Base-by-base conservation (phyloP, 305 asterid species). In the Fraxinus latifolia region DNA sequence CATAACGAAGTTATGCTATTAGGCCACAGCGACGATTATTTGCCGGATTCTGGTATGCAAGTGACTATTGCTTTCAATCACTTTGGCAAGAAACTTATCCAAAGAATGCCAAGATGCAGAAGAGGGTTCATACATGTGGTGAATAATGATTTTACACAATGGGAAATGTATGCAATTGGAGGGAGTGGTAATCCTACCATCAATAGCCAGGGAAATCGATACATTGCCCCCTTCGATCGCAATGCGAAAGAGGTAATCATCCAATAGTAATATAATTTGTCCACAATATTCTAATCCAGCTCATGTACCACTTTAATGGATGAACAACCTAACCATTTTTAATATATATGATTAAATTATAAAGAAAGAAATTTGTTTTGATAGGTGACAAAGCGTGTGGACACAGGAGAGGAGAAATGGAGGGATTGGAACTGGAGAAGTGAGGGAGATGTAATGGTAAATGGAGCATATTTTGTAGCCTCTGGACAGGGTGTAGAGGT, bases 171-270 rank as follows among this genome's bases (percentile, higher is more conserved):
- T 80, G 99, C 99, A 0, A 95, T 95, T 8, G 98, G 99, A 7
- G 99, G 99, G 15, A 94, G 98, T 68, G 99, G 97, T n/a, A 91
- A 85, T 19, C 99, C 99, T n/a, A 95, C 99, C n/a, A 95, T 95
- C 71, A 95, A 95, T 32, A 95, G 99, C 79, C 98, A 95, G 85
- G 99, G 98, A 17, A 95, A 95, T 84, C 93, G 98, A 0, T 95
- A 92, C 50, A 93, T 92, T 2, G 99, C 99, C 0, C 98, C 99
- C 0, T 80, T 80, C 23, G 93, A 95, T 76, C 92, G 90, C 33
- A 92, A 92, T 74, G 99, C 99, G 27, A 95, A 94, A 84, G 94
- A 95, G 98, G 98, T 93, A 87, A 34, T 12, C 5, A 15, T 15
- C 60, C 21, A 50, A 50, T 50, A 4, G 60, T 14, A 5, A 47